Percentiles rank a stretch among this genome's conserved stretches.
Conservation (phyloP, 768 basidiomycete genomes). For the Grammothele lineata region DNA sequence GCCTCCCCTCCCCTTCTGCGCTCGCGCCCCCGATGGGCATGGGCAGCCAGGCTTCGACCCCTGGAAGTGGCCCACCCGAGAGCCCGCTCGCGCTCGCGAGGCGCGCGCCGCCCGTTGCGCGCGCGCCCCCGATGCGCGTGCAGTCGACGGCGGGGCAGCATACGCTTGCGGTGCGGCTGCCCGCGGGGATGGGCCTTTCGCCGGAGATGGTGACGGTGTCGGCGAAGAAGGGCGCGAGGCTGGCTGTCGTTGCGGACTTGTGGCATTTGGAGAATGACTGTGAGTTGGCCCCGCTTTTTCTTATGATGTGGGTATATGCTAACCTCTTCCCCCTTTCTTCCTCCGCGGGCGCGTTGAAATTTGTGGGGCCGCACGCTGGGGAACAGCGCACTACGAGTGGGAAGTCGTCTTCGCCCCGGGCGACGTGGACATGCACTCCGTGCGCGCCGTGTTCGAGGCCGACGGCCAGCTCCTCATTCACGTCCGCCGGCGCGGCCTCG, state of each 20-base stretch:
- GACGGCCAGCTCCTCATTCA: constrained; percentile 12
- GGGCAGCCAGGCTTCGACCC: no score
- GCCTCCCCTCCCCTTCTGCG: neutral
- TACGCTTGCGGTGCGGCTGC: constrained; percentile 46
- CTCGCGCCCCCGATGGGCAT: neutral
- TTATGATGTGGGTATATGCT: no score
- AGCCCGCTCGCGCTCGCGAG: constrained; percentile 9
- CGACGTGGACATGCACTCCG: constrained; percentile 51
- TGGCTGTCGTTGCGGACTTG: constrained; percentile 56
- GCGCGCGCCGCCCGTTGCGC: constrained; percentile 7
- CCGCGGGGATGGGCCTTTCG: constrained; percentile 39
- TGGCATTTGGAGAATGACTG: constrained; percentile 60
- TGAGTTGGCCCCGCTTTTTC: constrained; percentile 31
- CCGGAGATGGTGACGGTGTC: constrained; percentile 64
- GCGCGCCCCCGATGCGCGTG: constrained; percentile 42
- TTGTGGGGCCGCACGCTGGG: no score
- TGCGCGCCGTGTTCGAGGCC: constrained; percentile 43
- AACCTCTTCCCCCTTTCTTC: neutral
- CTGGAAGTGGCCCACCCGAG: neutral
- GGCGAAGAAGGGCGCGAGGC: constrained; percentile 53
- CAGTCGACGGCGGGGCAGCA: constrained; percentile 37
- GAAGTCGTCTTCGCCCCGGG: constrained; percentile 48
- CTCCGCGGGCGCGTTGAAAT: no score
- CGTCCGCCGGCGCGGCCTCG: constrained; percentile 6
- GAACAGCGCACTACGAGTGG: constrained; percentile 59